Conservation (phyloP, 2,329 filamentous ascomycete genomes). For the Aaosphaeria arxii region DNA sequence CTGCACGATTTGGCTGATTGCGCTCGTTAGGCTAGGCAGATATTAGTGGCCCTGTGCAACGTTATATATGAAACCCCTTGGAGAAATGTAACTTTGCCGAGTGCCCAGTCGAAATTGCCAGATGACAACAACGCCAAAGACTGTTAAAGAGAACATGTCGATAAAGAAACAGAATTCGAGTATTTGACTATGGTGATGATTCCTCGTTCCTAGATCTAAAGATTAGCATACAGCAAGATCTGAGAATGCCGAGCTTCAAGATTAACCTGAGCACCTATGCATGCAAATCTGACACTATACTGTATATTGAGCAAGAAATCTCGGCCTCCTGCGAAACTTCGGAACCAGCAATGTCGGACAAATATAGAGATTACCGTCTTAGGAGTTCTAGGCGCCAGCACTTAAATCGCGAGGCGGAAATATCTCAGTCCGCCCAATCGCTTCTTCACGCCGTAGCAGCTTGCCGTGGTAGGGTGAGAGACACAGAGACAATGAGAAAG, state of each 20-base stretch:
- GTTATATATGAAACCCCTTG: constrained; percentile 24
- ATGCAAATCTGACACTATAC: background rate
- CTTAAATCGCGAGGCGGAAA: too few relatives aligned
- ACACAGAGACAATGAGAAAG: too few relatives aligned
- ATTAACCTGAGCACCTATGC: background rate
- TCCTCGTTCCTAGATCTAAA: background rate
- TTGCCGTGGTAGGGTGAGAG: too few relatives aligned
- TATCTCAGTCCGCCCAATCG: too few relatives aligned
- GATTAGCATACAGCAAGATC: background rate
- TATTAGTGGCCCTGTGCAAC: constrained; percentile 11
- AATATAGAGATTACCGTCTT: background rate
- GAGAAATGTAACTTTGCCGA: constrained; percentile 12
- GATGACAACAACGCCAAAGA: background rate
- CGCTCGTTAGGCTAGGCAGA: constrained; percentile 5
- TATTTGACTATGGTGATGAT: background rate
- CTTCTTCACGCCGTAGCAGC: too few relatives aligned
- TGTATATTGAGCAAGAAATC: background rate
- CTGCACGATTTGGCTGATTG: constrained; percentile 14
- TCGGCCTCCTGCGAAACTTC: background rate
- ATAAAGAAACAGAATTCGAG: background rate
- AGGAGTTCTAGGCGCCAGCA: background rate
- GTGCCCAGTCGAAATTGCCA: constrained; percentile 3
- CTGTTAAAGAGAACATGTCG: background rate
- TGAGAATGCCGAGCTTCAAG: background rate
- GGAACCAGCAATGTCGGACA: background rate